Evolutionary conservation across 2,329 filamentous ascomycete species (phyloP).

Genomic region (Stenocarpella maydis): DNA sequence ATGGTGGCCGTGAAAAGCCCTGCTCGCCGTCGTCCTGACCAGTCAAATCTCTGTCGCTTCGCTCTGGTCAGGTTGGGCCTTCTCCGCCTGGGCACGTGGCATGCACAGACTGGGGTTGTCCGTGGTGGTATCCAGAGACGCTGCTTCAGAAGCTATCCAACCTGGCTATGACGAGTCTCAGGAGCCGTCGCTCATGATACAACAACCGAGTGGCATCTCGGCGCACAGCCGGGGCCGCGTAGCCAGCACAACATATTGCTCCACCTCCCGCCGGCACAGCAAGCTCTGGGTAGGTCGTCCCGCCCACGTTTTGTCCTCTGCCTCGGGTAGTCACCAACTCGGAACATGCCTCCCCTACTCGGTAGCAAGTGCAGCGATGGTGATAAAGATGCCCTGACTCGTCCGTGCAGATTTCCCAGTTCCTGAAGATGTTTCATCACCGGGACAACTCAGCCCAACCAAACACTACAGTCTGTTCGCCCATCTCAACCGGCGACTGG

Average conservation of each 20-base stretch:
- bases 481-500: not conserved
- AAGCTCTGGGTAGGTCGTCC: not conserved
- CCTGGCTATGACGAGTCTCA: not conserved
- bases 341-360: conserved; percentile 10
- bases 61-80: not conserved
- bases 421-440: conserved; percentile 20
- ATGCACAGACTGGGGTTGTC: conserved; percentile 19
- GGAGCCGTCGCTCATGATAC: conserved; percentile 9
- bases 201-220: not conserved
- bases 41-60: not conserved
- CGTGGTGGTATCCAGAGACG: not conserved
- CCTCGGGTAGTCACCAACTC: conserved; percentile 20
- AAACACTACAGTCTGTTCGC: not conserved
- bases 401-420: conserved; percentile 25
- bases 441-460: conserved; percentile 1
- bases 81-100: conserved; percentile 8
- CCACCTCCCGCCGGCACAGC: not conserved
- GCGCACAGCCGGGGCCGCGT: conserved; percentile 19
- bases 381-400: conserved; percentile 32
- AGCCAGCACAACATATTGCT: conserved; percentile 19
- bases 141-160: conserved; percentile 12
- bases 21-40: not conserved
- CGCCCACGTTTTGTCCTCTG: conserved; percentile 9
- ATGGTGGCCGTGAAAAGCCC: not conserved
- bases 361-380: conserved; percentile 24